Conservation (phyloP, 2,329 filamentous ascomycete species). For the Mycocentrospora acerina region DNA sequence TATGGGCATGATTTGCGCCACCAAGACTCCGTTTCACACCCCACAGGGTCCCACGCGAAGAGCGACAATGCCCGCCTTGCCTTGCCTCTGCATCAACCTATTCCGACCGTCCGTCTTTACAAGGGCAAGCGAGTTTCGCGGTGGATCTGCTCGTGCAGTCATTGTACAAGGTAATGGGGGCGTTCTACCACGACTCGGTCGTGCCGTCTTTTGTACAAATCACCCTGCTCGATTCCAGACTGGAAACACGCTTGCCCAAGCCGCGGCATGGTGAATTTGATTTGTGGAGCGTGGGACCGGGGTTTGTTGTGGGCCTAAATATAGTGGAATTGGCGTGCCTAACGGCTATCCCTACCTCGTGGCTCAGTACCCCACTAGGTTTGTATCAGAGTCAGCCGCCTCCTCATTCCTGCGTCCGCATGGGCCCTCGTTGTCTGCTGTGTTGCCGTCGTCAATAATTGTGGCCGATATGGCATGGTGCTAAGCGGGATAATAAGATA, state of each 20-base stretch:
- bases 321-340: slow-evolving; percentile 16
- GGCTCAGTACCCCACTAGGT: neutral
- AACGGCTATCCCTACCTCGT: slow-evolving; percentile 20
- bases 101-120: slow-evolving; percentile 7
- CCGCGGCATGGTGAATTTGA: neutral
- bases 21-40: neutral
- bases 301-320: slow-evolving; percentile 10
- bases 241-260: slow-evolving; percentile 5
- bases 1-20: too few species aligned
- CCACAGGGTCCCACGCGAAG: neutral
- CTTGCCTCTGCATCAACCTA: slow-evolving; percentile 1
- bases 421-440: neutral
- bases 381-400: slow-evolving; percentile 5
- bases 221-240: slow-evolving; percentile 1
- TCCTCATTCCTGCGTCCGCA: slow-evolving; percentile 3
- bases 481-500: too few species aligned
- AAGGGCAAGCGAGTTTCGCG: neutral
- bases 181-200: neutral
- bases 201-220: neutral
- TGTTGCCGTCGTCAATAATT: neutral
- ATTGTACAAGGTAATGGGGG: neutral
- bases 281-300: too few species aligned
- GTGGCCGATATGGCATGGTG: too few species aligned
- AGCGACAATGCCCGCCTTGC: slow-evolving; percentile 3
- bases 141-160: neutral